Conservation (phyloP, 1,284 basidiomycete species). For the Heliocybe sulcata region DNA sequence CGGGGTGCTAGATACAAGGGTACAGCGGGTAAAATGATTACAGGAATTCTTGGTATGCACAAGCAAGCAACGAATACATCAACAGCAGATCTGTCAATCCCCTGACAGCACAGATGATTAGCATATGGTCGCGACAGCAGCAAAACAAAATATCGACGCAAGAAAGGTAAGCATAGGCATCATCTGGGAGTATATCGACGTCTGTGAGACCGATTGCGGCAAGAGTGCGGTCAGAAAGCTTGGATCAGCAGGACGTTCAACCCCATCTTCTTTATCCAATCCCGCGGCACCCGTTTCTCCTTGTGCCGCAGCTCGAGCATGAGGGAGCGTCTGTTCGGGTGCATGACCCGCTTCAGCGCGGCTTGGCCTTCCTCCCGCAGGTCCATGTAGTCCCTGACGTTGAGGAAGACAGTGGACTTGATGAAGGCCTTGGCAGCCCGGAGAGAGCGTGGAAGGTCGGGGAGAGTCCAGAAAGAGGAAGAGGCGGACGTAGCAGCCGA, state of each 20-base stretch:
- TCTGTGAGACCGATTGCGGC: too few species aligned
- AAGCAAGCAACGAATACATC: not conserved
- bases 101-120: not conserved
- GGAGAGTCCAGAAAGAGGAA: constrained; percentile 20
- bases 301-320: constrained; percentile 47
- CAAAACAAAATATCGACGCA: not conserved
- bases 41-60: not conserved
- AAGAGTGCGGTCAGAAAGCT: not conserved
- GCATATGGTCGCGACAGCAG: not conserved
- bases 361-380: constrained; percentile 52
- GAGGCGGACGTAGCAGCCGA: constrained; percentile 37
- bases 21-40: not conserved
- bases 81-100: not conserved
- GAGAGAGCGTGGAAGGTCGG: constrained; percentile 46
- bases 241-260: constrained; percentile 53
- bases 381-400: constrained; percentile 66
- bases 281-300: constrained; percentile 35
- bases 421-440: constrained; percentile 54
- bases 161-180: not conserved
- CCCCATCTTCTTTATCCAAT: constrained; percentile 58
- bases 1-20: not conserved
- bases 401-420: constrained; percentile 59
- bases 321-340: constrained; percentile 51
- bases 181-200: too few species aligned
- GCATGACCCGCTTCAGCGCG: constrained; percentile 54